Evolutionary conservation across 768 basidiomycete species (phyloP), one percentile per base, ranked within the genome.

Genomic region (Paxillus involutus): DNA sequence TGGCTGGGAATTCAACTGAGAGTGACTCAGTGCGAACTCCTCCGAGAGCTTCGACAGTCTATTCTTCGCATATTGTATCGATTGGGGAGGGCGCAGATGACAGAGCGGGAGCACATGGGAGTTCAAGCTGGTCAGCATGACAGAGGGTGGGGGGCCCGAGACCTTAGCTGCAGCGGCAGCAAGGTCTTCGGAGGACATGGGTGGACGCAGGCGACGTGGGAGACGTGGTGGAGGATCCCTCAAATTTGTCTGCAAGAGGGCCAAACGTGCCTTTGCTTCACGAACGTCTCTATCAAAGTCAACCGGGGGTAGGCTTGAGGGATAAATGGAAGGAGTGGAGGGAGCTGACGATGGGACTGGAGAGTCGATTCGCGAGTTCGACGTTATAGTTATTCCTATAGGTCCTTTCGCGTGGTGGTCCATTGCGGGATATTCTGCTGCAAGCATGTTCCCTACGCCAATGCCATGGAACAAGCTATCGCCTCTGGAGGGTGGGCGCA

Each of bases 301-400:
- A 36, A 51, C 59, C 13, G 69, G 68, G 24, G 76, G 75, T 14
- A 82, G 62, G 52, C 72, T 76, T 1, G 75, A 67, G 9, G 80
- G 77, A 57, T 81, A 80, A 29, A 80, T 73, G 0, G 82, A 81
- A 44, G 80, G 80, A 44, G 75, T 78, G 17, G 79, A 80, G 44
- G 72, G 75, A 40, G 75, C 66, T 26, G 66, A 60, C 4, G 75
- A 78, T 12, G 52, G 48, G 29, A 41, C 33, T 8, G 50, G 47
- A 11, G 50, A 53, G 41, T 50, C 44, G 17, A 11, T 21, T 59
- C 29, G 50, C 44, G 53, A 65, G 35, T 60, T 60, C 47, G 56
- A 62, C 35, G 63, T 67, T 45, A 66, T 59, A 21, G 59, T 53
- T 11, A 66, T 53, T 26, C 61, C 66, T 37, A 57, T 59, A 35